Base-by-base conservation (phyloP, 139 green algal genomes). In the Prasinococcaceae sp. region DNA sequence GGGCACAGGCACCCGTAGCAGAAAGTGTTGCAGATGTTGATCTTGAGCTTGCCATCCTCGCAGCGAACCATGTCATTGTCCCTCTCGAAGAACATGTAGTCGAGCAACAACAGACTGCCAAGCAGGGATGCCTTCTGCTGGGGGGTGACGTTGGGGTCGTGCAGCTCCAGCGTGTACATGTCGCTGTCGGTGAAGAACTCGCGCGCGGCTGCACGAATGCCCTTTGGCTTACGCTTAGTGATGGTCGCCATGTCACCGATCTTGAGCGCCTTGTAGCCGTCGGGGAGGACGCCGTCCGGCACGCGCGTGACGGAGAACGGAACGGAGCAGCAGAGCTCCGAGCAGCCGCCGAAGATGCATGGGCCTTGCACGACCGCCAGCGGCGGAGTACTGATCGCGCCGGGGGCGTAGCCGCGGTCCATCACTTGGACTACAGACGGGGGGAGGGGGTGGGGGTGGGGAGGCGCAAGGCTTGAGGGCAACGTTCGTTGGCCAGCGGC, bases 61-160 rank as follows among this genome's bases (percentile, higher is more conserved):
- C 27, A 50, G 44, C 44, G 5, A 9, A 25, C 28, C 44, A 19
- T 17, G 44, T 50, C 23, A 12, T 20, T 6, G 23, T 50, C 22
- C 19, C 23, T 12, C 19, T 50, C 44, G 44, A 50, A 50, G 19
- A 50, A 50, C 44, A 50, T 50, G 44, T 50, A 50, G 22, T 50
- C 44, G 44, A 17, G 8, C 19, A 50, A 32, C 20, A 50, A 20
- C 22, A 30, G 20, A 12, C 5, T 17, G 16, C 44, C 44, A 4
- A 50, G 9, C 19, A 50, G 20, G 5, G 44, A 35, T 4, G 44
- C 44, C 9, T 27, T 25, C 44, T 50, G 44, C 44, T 50, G 44
- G 4, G 44, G 16, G 20, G 44, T 32, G 22, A 50, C 4, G 44
- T 17, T 35, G 22, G 19, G 19, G 30, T 50, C 44, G 5, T 50